Base-by-base conservation (phyloP, 371 early-diverging fungal genomes). In the Mortierella sp. region DNA sequence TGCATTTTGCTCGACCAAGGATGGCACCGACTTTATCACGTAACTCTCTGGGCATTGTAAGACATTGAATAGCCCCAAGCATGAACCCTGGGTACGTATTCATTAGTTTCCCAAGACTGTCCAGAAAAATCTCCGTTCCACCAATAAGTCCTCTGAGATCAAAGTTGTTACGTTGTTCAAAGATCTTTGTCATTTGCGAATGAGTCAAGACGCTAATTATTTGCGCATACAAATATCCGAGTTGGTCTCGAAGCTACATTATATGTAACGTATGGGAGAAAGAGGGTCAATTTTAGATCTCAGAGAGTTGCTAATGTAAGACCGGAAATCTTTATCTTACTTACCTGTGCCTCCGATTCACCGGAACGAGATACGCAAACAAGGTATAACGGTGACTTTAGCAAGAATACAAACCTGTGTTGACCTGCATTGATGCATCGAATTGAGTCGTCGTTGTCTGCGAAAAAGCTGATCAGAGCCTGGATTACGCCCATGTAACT, bases 401-500 rank as follows among this genome's bases (percentile, higher is more conserved):
- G 78, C 47, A 92, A 75, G 82, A 98, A 97, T 8, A 96, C 96
- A 83, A 97, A 90, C 60, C 86, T 90, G 73, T 95, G 93, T 28
- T 83, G 76, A 1, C 94, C 95, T 2, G 95, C 92, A 63, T 89
- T 89, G 43, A 96, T 92, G 28, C 92, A 91, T 66, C 89, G 84
- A 59, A 96, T 86, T 2, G 92, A 84, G 75, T 97, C 97, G 67
- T 93, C 92, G 43, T 94, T 90, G 64, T 92, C 94, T 60, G 88
- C 87, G 81, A 95, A 95, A 71, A 95, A 94, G 12, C 96, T 93
- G 34, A 97, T 89, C 42, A 97, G 90, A 1, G 97, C 96, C 72
- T 97, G 98, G 34, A 96, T 90, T 2, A 96, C 92, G 32, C 97
- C 97, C 95, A 95, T 96, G 57, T 94, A 86, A 26, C 91, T 89